Base-by-base conservation (phyloP, 2,329 filamentous ascomycete genomes). In the Penicillium sp. region DNA sequence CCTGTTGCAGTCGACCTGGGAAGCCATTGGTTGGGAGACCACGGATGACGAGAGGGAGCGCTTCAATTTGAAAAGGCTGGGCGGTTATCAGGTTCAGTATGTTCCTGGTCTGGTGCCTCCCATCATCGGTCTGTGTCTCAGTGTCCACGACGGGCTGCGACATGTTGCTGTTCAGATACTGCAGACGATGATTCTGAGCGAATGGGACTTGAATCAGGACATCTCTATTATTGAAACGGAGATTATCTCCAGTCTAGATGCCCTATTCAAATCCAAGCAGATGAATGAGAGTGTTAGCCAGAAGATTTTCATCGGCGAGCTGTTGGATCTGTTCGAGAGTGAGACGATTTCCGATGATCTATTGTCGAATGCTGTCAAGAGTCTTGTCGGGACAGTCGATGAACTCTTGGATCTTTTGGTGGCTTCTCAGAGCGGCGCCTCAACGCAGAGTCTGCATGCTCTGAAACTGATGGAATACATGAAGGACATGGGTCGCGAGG, bases 1-100 rank as follows among this genome's bases (percentile, higher is more conserved):
- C 49, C 80, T 99, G 9, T 79, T 99, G 34, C 85, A 89, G 58
- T 84, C 85, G 29, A 93, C 89, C 6, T 99, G 94, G 94, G 90
- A 96, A 69, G 89, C 92, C 18, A 95, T 99, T 59, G 94, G 95
- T 13, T 99, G 94, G 94, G 93, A 99, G 66, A 90, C 91, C 0
- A 90, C 83, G 32, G 74, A 81, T 1, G 93, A 97, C 57, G 92
- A 97, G 70, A 83, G 85, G 61, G 80, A 82, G 55, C 84, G 88
- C 26, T 97, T 92, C 68, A 89, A 89, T 0, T 78, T 97, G 53
- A 81, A 85, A 52, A 92, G 88, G 72, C 89, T 97, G 81, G 95
- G 94, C 56, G 94, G 94, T 1, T 99, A 97, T 69, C 94, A 99
- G 75, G 94, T 99, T 20, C 94, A 97, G 76, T 99, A 97, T 72